A percentile compares a stretch with the other conserved stretches of the same genome.
These are phyloP conservation scores for Penicillium salamii DNA, from an alignment of 495 filamentous ascomycete species.

Conservation along the genomic window DNA sequence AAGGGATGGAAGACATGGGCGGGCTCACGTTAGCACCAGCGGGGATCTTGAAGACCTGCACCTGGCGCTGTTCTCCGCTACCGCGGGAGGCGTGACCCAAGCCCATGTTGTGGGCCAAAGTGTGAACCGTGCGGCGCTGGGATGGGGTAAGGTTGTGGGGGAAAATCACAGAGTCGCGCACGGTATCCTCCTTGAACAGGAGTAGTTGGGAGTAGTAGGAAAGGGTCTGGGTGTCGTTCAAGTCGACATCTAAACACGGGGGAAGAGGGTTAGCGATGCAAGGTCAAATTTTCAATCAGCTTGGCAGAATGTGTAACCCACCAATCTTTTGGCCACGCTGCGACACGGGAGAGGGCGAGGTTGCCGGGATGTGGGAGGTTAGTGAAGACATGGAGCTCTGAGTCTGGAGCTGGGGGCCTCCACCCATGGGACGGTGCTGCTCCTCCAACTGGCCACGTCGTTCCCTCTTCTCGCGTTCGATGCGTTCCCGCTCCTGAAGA, in stretches of 20 bases:
- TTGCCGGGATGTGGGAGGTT: conserved; percentile 64
- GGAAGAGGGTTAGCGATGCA: conserved; percentile 22
- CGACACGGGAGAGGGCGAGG: conserved; percentile 70
- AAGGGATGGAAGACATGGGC: conserved; percentile 53
- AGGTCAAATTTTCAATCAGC: conserved; percentile 4
- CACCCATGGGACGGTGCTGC: conserved; percentile 76
- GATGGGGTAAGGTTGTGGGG: conserved; percentile 73
- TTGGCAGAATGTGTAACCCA: conserved; percentile 30
- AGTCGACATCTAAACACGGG: conserved; percentile 63
- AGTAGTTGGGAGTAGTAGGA: conserved; percentile 85
- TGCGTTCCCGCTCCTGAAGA: conserved; percentile 87
- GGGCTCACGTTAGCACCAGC: conserved; percentile 64
- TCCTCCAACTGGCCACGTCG: conserved; percentile 94
- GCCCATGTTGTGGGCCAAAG: conserved; percentile 91
- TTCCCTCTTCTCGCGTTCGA: conserved; percentile 96
- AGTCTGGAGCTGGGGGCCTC: conserved; percentile 62
- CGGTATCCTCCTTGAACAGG: conserved; percentile 77
- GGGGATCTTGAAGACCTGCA: conserved; percentile 77
- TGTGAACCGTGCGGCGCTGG: conserved; percentile 87
- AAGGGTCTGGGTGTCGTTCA: conserved; percentile 87
- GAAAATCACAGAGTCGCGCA: conserved; percentile 79
- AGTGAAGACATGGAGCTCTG: conserved; percentile 84
- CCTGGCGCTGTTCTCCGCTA: conserved; percentile 77
- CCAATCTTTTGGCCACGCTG: conserved; percentile 61
- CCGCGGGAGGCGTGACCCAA: conserved; percentile 87